These are phyloP conservation scores for Paramecium sonneborni DNA, from an alignment of 73 alveolate genomes.

Conservation along the genomic window DNA sequence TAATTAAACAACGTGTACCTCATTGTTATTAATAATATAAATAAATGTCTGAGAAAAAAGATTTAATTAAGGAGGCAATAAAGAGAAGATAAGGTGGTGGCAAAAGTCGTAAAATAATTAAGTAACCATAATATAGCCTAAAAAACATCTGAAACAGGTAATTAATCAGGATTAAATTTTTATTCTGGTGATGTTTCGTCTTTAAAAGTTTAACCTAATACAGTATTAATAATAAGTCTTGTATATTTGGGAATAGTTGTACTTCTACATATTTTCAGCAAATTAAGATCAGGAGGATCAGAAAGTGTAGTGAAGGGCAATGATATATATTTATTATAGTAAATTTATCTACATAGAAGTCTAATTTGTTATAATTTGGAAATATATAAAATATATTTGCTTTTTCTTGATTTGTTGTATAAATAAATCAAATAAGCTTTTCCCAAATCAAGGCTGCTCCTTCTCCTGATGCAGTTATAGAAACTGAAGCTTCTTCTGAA, in stretches of 20 bases:
- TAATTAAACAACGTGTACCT: constrained; percentile 32
- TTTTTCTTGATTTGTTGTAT: not conserved
- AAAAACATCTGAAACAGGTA: not conserved
- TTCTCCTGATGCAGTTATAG: constrained; percentile 10
- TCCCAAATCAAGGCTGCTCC: constrained; percentile 57
- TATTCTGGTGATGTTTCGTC: constrained; percentile 73
- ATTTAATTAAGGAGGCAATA: not conserved
- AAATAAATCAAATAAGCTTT: constrained; percentile 5
- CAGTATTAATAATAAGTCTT: constrained; percentile 35
- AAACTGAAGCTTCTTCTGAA: constrained; percentile 18
- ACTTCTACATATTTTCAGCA: constrained; percentile 35
- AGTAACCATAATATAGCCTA: not conserved
- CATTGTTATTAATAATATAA: not conserved
- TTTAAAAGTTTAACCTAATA: constrained; percentile 57
- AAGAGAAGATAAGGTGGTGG: constrained; percentile 53
- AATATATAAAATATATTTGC: not conserved
- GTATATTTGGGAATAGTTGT: constrained; percentile 55
- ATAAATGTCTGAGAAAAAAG: constrained; percentile 19
- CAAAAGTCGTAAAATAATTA: constrained; percentile 31
- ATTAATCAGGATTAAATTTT: constrained; percentile 61
- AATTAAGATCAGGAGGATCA: constrained; percentile 42
- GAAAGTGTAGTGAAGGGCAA: not conserved
- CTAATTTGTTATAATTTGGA: not conserved
- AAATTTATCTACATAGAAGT: not conserved
- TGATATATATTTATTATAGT: not conserved